Base-by-base conservation (phyloP, 805 yeast genomes). In the Ogataea glucozyma region DNA sequence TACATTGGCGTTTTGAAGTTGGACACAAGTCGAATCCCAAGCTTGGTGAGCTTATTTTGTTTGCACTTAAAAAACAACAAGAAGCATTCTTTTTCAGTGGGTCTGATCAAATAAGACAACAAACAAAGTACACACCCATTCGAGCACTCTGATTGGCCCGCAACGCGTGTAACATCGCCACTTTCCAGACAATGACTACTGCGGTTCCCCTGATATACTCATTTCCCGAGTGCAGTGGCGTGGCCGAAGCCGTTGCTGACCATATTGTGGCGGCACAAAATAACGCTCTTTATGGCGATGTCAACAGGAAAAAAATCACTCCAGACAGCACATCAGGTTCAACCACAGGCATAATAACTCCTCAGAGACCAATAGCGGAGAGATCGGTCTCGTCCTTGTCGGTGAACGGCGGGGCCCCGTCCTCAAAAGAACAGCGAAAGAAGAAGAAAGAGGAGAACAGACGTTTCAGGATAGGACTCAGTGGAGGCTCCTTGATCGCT, bases 161-260 rank as follows among this genome's bases (percentile, higher is more conserved):
- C 18, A 10, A n/a, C 20, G n/a, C 18, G 32, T 12, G 32, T 21
- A 10, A 16, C 12, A 16, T 10, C 8, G 21, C 11, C 13, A 16
- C 10, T 18, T 5, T 9, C 12, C 18, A 30, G 32, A 30, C 20
- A 30, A 88, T 88, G 96, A 88, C 96, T 2, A 87, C 96, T 3
- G 86, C 96, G 5, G 96, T 89, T 18, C 98, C 99, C 14, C 81
- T 88, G 48, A 84, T 91, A 40, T 90, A 88, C 73, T 87, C 97
- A 38, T 91, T 93, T 63, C 93, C 89, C 32, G 95, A 86, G 64
- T 83, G 88, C 58, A 72, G 81, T 21, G 93, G 87, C 13, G 97
- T 91, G 23, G 97, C 98, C 2, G 95, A 86, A 41, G 98, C 98
- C 18, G 96, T 91, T 21, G 97, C 97, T 1, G 97, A 93, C 65